These are phyloP conservation scores for Dipteronia sinensis DNA, from an alignment of 345 rosid species.

Conservation along the genomic window DNA sequence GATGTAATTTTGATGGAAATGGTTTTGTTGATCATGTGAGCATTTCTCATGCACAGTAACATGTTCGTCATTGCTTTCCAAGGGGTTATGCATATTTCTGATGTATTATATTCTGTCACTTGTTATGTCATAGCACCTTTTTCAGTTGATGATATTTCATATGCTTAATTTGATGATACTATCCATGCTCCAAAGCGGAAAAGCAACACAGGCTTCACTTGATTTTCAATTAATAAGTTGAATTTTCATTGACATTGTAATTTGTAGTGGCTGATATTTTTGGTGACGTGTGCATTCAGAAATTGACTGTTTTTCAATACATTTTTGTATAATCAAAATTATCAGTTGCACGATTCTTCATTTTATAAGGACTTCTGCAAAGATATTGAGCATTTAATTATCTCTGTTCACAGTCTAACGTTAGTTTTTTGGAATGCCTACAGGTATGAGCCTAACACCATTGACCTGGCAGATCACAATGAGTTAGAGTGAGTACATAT, in stretches of 20 bases:
- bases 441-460: constrained; percentile 98
- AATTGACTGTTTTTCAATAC: background rate
- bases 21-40: background rate
- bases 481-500: constrained; percentile 83
- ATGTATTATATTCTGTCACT: background rate
- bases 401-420: constrained; percentile 7
- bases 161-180: background rate
- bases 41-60: background rate
- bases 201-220: background rate
- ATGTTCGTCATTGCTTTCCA: background rate
- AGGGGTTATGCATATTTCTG: background rate
- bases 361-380: background rate
- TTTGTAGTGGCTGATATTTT: background rate
- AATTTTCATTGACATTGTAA: background rate
- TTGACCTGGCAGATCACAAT: constrained; percentile 81
- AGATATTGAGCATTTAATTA: background rate
- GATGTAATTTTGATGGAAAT: background rate
- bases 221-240: background rate
- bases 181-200: background rate
- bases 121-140: no score
- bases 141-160: background rate
- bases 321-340: constrained; percentile 2
- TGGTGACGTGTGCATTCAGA: background rate
- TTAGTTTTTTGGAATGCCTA: constrained; percentile 1
- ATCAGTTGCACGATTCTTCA: background rate